Evolutionary conservation across 768 basidiomycete genomes (phyloP).

Genomic region (Phaffia australis): DNA sequence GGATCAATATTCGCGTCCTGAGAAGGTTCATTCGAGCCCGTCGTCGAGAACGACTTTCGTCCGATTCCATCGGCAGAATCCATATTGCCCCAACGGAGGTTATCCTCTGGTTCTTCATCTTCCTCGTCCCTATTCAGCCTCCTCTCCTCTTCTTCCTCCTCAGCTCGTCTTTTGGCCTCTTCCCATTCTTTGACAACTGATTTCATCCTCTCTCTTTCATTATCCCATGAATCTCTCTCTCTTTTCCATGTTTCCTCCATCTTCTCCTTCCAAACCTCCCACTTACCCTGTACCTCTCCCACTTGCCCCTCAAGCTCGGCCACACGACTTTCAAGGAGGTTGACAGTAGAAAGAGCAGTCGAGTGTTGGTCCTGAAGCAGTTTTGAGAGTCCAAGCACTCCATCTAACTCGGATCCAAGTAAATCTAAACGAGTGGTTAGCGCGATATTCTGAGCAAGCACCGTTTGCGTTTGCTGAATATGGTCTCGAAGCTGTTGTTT

Average conservation of each 20-base stretch:
- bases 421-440: constrained; percentile 53
- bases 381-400: constrained; percentile 60
- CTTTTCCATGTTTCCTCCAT: constrained; percentile 69
- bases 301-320: constrained; percentile 35
- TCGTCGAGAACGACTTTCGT: not conserved
- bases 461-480: constrained; percentile 26
- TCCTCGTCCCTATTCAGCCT: constrained; percentile 33
- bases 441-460: constrained; percentile 42
- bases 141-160: constrained; percentile 38
- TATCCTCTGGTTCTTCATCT: constrained; percentile 12
- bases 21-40: not conserved
- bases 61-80: not conserved
- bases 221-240: constrained; percentile 70
- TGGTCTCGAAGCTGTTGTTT: constrained; percentile 10
- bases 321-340: constrained; percentile 33
- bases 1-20: not conserved
- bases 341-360: constrained; percentile 50
- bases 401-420: constrained; percentile 61
- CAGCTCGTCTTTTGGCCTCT: constrained; percentile 37
- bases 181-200: constrained; percentile 77
- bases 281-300: constrained; percentile 37
- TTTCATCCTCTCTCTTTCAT: constrained; percentile 63
- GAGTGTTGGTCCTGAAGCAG: constrained; percentile 66
- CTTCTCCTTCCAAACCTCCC: constrained; percentile 59
- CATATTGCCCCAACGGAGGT: not conserved